Percentiles rank a stretch among this genome's conserved stretches.
Evolutionary conservation across 805 yeast species (phyloP).

Genomic region (Yarrowia keelungensis): DNA sequence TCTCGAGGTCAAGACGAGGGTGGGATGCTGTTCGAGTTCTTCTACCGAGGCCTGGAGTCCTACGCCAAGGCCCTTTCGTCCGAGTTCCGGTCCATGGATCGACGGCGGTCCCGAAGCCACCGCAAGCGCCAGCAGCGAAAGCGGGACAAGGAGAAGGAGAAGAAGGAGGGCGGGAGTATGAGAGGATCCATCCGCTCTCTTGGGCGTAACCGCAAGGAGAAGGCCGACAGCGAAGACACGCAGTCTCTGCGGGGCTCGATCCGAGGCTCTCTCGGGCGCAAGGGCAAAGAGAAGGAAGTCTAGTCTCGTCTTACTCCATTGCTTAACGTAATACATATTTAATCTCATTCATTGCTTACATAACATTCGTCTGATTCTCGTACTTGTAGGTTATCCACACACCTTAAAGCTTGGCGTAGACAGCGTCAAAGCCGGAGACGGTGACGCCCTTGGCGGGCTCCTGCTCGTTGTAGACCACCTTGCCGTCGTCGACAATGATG

Average conservation of each 20-base stretch:
- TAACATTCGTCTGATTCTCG: neutral
- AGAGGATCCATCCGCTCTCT: slow-evolving; percentile 15
- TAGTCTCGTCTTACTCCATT: neutral
- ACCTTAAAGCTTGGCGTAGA: slow-evolving; percentile 50
- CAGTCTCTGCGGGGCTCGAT: slow-evolving; percentile 11
- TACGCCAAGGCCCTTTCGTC: slow-evolving; percentile 5
- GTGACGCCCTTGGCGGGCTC: slow-evolving; percentile 56
- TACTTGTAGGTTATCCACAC: neutral
- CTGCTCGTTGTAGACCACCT: slow-evolving; percentile 58
- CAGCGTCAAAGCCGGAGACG: slow-evolving; percentile 58
- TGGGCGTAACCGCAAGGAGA: slow-evolving; percentile 1
- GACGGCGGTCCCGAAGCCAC: neutral
- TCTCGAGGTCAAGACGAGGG: slow-evolving; percentile 6
- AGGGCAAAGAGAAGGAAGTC: slow-evolving; percentile 27
- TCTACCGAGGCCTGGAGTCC: slow-evolving; percentile 1
- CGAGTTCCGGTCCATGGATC: slow-evolving; percentile 11
- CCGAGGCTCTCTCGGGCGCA: slow-evolving; percentile 19
- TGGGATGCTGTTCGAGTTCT: slow-evolving; percentile 7
- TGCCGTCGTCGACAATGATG: slow-evolving; percentile 66
- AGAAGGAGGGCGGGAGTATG: slow-evolving; percentile 1
- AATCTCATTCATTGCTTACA: slow-evolving; percentile 26
- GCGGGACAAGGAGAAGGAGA: neutral
- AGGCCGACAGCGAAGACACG: slow-evolving; percentile 5
- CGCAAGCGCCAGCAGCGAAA: slow-evolving; percentile 2
- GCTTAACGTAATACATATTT: neutral